phyloP scores from a whole-genome alignment of 169 alveolate genomes.

The Plasmodium gallinaceum region DNA sequence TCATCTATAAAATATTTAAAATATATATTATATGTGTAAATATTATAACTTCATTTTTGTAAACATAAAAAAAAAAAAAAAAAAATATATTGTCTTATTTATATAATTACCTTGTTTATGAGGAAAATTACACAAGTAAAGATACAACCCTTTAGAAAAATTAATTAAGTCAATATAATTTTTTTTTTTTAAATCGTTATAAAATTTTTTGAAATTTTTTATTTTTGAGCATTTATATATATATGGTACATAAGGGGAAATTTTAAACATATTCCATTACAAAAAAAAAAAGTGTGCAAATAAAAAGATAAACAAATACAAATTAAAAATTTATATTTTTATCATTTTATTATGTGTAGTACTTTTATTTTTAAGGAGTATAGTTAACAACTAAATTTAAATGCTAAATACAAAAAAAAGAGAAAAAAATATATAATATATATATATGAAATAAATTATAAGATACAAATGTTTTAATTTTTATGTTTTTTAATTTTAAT shows the following conservation, averaged over 20 bases:
- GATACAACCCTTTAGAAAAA: conserved; percentile 61
- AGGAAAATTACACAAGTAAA: conserved; percentile 24
- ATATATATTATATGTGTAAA: too few species aligned
- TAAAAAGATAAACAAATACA: neutral
- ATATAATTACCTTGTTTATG: conserved; percentile 21
- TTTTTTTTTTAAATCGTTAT: conserved; percentile 29
- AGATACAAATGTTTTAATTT: too few species aligned
- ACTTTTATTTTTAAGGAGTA: too few species aligned
- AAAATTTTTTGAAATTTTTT: conserved; percentile 22
- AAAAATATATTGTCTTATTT: neutral
- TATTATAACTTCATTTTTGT: too few species aligned
- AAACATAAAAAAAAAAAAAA: conserved; percentile 9
- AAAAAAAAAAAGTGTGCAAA: neutral
- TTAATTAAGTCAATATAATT: conserved; percentile 39
- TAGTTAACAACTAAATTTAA: too few species aligned
- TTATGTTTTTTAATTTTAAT: too few species aligned
- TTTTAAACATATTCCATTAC: conserved; percentile 30
- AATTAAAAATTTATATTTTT: too few species aligned
- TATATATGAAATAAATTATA: too few species aligned
- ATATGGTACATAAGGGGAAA: conserved; percentile 39
- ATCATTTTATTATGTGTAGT: too few species aligned
- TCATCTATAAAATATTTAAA: conserved; percentile 5
- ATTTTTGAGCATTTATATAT: conserved; percentile 51
- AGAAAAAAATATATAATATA: too few species aligned
- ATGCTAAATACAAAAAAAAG: too few species aligned